Percentiles rank a stretch among this genome's conserved stretches.
Conservation (phyloP, 2,329 filamentous ascomycete species). For the Aotearoamyces nothofagi region DNA sequence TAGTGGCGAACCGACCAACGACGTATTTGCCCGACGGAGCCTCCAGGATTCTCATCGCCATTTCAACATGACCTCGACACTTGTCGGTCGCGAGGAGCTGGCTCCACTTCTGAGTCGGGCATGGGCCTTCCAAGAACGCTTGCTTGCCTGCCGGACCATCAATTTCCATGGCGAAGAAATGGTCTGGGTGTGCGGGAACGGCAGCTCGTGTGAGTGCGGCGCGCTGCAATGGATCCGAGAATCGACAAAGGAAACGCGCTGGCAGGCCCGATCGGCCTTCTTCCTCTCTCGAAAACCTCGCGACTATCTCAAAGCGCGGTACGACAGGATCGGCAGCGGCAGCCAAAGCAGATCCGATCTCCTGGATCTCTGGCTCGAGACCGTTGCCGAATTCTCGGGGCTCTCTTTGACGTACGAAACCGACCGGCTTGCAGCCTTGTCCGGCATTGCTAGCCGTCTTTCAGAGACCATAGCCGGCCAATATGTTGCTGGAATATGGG, state of each 20-base stretch:
- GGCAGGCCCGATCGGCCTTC: too few relatives aligned
- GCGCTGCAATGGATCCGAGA: too few relatives aligned
- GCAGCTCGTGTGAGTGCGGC: too few relatives aligned
- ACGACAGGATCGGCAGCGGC: too few relatives aligned
- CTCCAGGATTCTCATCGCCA: slow-evolving; percentile 1
- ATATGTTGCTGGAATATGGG: neutral
- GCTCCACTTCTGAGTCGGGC: slow-evolving; percentile 6
- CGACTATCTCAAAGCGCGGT: too few relatives aligned
- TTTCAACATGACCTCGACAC: neutral
- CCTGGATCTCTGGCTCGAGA: slow-evolving; percentile 4
- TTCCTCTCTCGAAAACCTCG: too few relatives aligned
- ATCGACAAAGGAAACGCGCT: too few relatives aligned
- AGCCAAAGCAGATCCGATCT: too few relatives aligned
- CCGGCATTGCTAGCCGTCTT: slow-evolving; percentile 1
- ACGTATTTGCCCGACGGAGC: too few relatives aligned
- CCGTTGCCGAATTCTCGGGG: slow-evolving; percentile 4
- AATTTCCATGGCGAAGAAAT: slow-evolving; percentile 18
- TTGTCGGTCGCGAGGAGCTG: neutral
- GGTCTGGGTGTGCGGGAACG: slow-evolving; percentile 4
- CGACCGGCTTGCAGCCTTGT: slow-evolving; percentile 2
- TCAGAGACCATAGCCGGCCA: neutral
- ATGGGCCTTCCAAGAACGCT: slow-evolving; percentile 14
- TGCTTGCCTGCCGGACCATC: slow-evolving; percentile 9
- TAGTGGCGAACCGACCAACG: too few relatives aligned
- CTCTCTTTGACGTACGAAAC: slow-evolving; percentile 1